Evolutionary conservation across 805 yeast species (phyloP).

Genomic region (Kazachstania kunashirensis): DNA sequence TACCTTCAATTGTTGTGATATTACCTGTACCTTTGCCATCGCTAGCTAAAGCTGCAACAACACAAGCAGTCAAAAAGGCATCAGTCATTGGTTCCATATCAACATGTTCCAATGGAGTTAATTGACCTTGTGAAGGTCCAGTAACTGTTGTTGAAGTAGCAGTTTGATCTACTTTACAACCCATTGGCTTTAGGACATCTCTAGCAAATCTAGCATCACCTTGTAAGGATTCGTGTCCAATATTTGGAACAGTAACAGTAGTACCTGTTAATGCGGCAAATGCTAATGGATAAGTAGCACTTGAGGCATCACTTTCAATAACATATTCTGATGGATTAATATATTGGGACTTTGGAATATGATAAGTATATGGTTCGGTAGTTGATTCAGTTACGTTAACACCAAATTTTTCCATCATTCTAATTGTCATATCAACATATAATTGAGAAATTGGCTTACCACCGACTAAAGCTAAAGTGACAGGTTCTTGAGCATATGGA

Average conservation of each 20-base stretch:
- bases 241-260: slow-evolving; percentile 85
- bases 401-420: slow-evolving; percentile 90
- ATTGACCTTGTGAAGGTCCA: slow-evolving; percentile 66
- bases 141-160: slow-evolving; percentile 82
- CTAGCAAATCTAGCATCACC: slow-evolving; percentile 96
- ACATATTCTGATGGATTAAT: slow-evolving; percentile 75
- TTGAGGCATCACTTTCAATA: slow-evolving; percentile 93
- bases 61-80: slow-evolving; percentile 93
- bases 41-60: slow-evolving; percentile 88
- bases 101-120: slow-evolving; percentile 62
- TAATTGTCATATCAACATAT: slow-evolving; percentile 94
- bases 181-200: slow-evolving; percentile 91
- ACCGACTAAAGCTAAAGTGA: slow-evolving; percentile 80
- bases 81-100: slow-evolving; percentile 99
- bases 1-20: slow-evolving; percentile 79
- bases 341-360: slow-evolving; percentile 78
- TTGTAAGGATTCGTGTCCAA: slow-evolving; percentile 84
- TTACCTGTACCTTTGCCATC: slow-evolving; percentile 33
- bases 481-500: slow-evolving; percentile 85
- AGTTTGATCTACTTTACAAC: slow-evolving; percentile 78
- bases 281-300: slow-evolving; percentile 96
- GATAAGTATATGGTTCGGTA: slow-evolving; percentile 74
- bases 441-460: slow-evolving; percentile 95
- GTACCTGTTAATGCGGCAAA: slow-evolving; percentile 95
- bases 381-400: slow-evolving; percentile 58